Percentiles rank a stretch among this genome's conserved stretches.
Evolutionary conservation across 2,329 filamentous ascomycete genomes (phyloP).

Genomic region (Colletotrichum tropicale): DNA sequence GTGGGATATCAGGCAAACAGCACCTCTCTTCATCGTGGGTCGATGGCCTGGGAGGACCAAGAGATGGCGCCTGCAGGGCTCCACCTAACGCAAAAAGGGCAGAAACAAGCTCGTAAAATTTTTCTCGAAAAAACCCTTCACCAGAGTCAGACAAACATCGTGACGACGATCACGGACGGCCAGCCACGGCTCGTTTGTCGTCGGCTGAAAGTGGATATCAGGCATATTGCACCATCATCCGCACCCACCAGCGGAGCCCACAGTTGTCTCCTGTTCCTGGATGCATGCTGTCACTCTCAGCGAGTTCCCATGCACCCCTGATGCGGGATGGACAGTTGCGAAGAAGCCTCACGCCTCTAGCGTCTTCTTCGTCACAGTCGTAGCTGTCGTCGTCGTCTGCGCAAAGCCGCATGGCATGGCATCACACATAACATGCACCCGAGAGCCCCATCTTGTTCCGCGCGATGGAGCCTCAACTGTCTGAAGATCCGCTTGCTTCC

Average conservation of each 20-base stretch:
- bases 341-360: not conserved
- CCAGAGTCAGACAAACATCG: not conserved
- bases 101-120: not conserved
- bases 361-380: not conserved
- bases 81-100: not conserved
- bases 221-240: not conserved
- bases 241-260: not conserved
- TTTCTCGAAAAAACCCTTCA: not conserved
- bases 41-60: not conserved
- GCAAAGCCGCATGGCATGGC: not conserved
- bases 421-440: not conserved
- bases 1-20: not conserved
- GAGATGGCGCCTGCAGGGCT: not conserved
- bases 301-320: not conserved
- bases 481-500: conserved; percentile 20
- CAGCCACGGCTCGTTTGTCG: conserved; percentile 17
- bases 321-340: not conserved
- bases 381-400: not conserved
- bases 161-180: not conserved
- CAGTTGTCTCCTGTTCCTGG: conserved; percentile 2
- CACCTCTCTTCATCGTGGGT: not conserved
- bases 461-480: conserved; percentile 3
- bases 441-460: conserved; percentile 17
- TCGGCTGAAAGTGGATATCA: conserved; percentile 21
- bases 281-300: not conserved